Conservation (phyloP, 148 eudicot genomes). For the Fallopia convolvulus region DNA sequence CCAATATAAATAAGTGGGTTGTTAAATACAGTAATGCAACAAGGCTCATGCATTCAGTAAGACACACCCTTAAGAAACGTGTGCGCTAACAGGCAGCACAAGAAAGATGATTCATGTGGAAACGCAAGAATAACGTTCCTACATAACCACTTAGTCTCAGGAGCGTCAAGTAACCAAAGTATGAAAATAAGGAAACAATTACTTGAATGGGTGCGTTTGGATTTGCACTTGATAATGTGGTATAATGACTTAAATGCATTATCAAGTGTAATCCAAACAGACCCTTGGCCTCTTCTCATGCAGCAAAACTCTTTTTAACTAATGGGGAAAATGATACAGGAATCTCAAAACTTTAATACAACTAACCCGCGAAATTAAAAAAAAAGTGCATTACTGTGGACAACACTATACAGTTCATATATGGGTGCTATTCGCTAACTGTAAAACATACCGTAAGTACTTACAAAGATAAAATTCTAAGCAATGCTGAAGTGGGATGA, state of each 20-base stretch:
- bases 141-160: background rate
- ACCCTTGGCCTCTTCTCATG: background rate
- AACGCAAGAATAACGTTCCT: background rate
- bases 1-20: background rate
- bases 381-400: background rate
- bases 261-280: no score
- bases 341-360: background rate
- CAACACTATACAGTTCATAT: slow-evolving; percentile 2
- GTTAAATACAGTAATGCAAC: background rate
- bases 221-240: no score
- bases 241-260: no score
- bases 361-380: background rate
- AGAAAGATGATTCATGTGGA: background rate
- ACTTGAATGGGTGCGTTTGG: no score
- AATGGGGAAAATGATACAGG: background rate
- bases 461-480: background rate
- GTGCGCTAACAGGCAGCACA: background rate
- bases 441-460: background rate
- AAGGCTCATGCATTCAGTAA: slow-evolving; percentile 5
- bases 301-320: background rate
- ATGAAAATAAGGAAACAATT: background rate
- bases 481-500: background rate
- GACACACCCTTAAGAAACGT: background rate
- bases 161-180: background rate
- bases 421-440: background rate